These are phyloP conservation scores for Paspalum notatum DNA, from an alignment of 176 grass and related monocot species.

Conservation along the genomic window DNA sequence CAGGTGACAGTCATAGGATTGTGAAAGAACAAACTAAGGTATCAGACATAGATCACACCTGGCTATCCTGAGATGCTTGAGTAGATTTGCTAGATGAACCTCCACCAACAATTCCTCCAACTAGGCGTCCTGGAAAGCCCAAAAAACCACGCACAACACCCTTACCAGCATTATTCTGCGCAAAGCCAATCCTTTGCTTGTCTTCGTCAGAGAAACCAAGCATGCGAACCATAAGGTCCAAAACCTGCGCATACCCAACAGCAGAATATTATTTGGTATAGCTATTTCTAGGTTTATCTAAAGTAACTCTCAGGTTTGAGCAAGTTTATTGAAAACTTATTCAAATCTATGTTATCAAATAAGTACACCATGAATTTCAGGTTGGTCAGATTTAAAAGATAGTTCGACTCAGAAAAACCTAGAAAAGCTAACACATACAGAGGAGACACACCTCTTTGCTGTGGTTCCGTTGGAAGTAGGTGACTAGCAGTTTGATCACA, in stretches of 20 bases:
- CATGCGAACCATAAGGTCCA: constrained; percentile 95
- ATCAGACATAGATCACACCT: constrained; percentile 44
- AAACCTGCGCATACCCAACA: constrained; percentile 52
- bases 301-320: no score
- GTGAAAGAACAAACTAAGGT: background rate
- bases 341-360: no score
- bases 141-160: constrained; percentile 85
- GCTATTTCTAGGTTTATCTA: no score
- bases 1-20: background rate
- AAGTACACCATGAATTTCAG: no score
- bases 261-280: background rate
- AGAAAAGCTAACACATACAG: background rate
- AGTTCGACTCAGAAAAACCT: no score
- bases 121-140: constrained; percentile 76
- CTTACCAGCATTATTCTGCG: constrained; percentile 75
- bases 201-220: constrained; percentile 98
- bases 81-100: constrained; percentile 50
- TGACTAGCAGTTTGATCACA: constrained; percentile 89
- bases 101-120: constrained; percentile 79
- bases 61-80: constrained; percentile 62
- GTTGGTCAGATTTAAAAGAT: no score
- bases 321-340: no score
- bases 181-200: constrained; percentile 84
- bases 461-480: constrained; percentile 94
- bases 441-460: constrained; percentile 83